phyloP scores from a whole-genome alignment of 805 yeast genomes.

The Candida glaebosa region DNA sequence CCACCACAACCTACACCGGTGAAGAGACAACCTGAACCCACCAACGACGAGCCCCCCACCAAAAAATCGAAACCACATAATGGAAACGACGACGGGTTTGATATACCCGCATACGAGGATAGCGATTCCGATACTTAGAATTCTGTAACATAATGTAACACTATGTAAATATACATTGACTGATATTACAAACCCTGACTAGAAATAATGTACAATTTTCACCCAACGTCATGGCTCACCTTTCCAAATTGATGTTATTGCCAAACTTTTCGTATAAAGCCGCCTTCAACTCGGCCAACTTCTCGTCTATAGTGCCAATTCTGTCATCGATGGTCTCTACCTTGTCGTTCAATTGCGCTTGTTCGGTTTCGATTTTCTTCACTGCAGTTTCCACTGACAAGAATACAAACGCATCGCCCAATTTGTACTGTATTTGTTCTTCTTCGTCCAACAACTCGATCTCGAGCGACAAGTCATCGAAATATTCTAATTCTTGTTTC shows the following conservation, averaged over 20 bases:
- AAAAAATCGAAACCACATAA: conserved; percentile 8
- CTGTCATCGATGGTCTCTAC: conserved; percentile 45
- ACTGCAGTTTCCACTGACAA: conserved; percentile 65
- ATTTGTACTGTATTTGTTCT: conserved; percentile 66
- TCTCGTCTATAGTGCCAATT: conserved; percentile 50
- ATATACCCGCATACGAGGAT: conserved; percentile 40
- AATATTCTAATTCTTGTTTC: conserved; percentile 74
- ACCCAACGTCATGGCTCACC: too few species aligned
- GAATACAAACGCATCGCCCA: conserved; percentile 79
- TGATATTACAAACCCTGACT: too few species aligned
- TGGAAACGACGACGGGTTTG: conserved; percentile 15
- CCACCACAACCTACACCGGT: conserved; percentile 6
- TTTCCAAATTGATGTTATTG: conserved; percentile 78
- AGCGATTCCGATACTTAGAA: conserved; percentile 27
- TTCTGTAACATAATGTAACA: not conserved
- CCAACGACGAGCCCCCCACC: conserved; percentile 9
- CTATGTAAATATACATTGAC: not conserved
- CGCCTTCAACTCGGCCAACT: conserved; percentile 60
- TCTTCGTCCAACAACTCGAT: conserved; percentile 80
- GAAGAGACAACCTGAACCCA: not conserved
- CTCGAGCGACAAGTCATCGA: conserved; percentile 83
- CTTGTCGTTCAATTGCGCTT: conserved; percentile 47
- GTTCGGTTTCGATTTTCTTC: conserved; percentile 62
- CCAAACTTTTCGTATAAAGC: conserved; percentile 89
- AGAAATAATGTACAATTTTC: too few species aligned